Conservation (phyloP, 495 filamentous ascomycete genomes). For the Penicillium cinerascens region DNA sequence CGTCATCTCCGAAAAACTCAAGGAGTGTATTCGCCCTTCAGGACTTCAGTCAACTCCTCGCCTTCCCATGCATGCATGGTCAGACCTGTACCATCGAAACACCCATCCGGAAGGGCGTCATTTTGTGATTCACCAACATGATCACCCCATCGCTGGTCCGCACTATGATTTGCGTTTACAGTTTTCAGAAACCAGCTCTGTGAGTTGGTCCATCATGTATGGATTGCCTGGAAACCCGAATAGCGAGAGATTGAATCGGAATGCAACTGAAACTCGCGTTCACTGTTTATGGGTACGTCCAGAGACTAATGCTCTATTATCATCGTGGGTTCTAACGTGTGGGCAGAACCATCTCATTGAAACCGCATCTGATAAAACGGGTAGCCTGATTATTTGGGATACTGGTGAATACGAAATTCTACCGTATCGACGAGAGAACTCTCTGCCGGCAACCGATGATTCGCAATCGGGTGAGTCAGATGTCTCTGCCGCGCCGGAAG, state of each 20-base stretch:
- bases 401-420: slow-evolving; percentile 63
- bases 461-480: slow-evolving; percentile 31
- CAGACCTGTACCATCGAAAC: slow-evolving; percentile 51
- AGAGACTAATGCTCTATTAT: too few relatives aligned
- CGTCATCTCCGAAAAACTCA: slow-evolving; percentile 47
- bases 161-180: slow-evolving; percentile 67
- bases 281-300: slow-evolving; percentile 61
- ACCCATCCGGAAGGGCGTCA: slow-evolving; percentile 49
- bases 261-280: slow-evolving; percentile 65
- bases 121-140: slow-evolving; percentile 67
- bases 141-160: slow-evolving; percentile 61
- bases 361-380: slow-evolving; percentile 54
- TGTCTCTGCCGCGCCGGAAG: neutral
- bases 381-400: slow-evolving; percentile 68
- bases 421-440: slow-evolving; percentile 32
- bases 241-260: slow-evolving; percentile 51
- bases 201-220: slow-evolving; percentile 65
- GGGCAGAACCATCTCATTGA: slow-evolving; percentile 64
- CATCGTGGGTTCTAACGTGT: neutral
- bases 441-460: slow-evolving; percentile 43
- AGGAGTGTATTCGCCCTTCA: slow-evolving; percentile 12
- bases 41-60: slow-evolving; percentile 22
- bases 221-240: slow-evolving; percentile 63
- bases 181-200: slow-evolving; percentile 59
- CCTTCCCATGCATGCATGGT: slow-evolving; percentile 45